phyloP scores from a whole-genome alignment of 495 filamentous ascomycete genomes.

The Xylaria sp. region DNA sequence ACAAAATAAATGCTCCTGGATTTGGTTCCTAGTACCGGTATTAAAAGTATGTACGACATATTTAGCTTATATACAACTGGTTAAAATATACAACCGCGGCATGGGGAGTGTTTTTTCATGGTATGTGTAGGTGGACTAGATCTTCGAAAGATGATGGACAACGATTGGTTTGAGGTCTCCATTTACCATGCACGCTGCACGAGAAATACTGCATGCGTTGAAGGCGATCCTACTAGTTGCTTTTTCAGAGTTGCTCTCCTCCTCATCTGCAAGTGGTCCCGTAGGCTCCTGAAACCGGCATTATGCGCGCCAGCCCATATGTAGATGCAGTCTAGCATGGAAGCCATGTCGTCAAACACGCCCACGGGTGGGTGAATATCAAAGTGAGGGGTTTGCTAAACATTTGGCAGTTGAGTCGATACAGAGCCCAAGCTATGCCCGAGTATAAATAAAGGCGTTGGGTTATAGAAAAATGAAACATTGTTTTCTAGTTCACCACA shows the following conservation, averaged over 20 bases:
- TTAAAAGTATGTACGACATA: too few species aligned
- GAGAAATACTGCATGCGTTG: not conserved
- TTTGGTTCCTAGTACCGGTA: too few species aligned
- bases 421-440: not conserved
- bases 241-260: not conserved
- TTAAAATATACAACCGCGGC: too few species aligned
- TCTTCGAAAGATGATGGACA: not conserved
- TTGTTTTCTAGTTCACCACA: not conserved
- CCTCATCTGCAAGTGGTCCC: not conserved
- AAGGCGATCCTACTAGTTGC: not conserved
- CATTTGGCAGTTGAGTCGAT: not conserved
- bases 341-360: slow-evolving; percentile 12
- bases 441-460: slow-evolving; percentile 18
- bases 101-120: too few species aligned
- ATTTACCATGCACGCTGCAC: not conserved
- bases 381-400: slow-evolving; percentile 16
- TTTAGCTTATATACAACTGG: too few species aligned
- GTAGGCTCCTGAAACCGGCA: not conserved
- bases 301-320: not conserved
- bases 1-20: too few species aligned
- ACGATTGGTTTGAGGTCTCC: not conserved
- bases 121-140: too few species aligned
- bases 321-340: slow-evolving; percentile 4
- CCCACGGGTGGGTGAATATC: slow-evolving; percentile 3
- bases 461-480: not conserved